phyloP scores from a whole-genome alignment of 1,284 basidiomycete genomes.

The Ceratobasidium sp. region DNA sequence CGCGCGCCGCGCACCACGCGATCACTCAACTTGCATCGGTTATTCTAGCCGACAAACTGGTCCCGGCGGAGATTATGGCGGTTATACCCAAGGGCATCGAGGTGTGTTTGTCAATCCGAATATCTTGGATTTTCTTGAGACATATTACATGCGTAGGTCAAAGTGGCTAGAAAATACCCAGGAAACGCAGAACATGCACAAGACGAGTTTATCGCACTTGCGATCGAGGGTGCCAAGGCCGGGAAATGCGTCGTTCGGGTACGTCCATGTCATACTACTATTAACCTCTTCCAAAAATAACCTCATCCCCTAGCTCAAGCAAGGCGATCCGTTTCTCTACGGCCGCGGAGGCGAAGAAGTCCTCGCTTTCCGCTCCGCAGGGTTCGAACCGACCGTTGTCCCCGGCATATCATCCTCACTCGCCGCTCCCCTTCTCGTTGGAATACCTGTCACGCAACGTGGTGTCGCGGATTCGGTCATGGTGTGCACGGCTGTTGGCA shows the following conservation, averaged over 20 bases:
- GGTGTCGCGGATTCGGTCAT: slow-evolving; percentile 91
- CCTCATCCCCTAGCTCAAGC: slow-evolving; percentile 73
- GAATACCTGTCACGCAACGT: slow-evolving; percentile 94
- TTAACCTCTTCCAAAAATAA: not conserved
- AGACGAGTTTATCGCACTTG: slow-evolving; percentile 91
- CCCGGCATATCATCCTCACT: slow-evolving; percentile 91
- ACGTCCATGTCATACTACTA: slow-evolving; percentile 53
- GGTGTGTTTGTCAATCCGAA: slow-evolving; percentile 60
- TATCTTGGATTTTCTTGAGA: not conserved
- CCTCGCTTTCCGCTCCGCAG: slow-evolving; percentile 86
- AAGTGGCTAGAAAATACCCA: slow-evolving; percentile 95
- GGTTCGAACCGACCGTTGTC: slow-evolving; percentile 84
- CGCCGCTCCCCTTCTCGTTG: slow-evolving; percentile 88
- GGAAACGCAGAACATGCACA: slow-evolving; percentile 97
- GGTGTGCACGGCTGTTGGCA: slow-evolving; percentile 93
- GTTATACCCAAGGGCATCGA: slow-evolving; percentile 81
- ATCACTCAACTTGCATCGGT: slow-evolving; percentile 84
- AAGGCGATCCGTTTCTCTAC: slow-evolving; percentile 96
- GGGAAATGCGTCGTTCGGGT: slow-evolving; percentile 91
- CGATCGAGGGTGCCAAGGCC: slow-evolving; percentile 78
- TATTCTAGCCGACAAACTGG: slow-evolving; percentile 96
- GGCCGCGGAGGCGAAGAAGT: slow-evolving; percentile 96
- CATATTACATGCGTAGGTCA: slow-evolving; percentile 48
- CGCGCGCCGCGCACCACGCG: slow-evolving; percentile 83
- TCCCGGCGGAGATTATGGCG: slow-evolving; percentile 86